These are phyloP conservation scores for Alternaria brassicae DNA, from an alignment of 2,329 filamentous ascomycete species.

Conservation along the genomic window DNA sequence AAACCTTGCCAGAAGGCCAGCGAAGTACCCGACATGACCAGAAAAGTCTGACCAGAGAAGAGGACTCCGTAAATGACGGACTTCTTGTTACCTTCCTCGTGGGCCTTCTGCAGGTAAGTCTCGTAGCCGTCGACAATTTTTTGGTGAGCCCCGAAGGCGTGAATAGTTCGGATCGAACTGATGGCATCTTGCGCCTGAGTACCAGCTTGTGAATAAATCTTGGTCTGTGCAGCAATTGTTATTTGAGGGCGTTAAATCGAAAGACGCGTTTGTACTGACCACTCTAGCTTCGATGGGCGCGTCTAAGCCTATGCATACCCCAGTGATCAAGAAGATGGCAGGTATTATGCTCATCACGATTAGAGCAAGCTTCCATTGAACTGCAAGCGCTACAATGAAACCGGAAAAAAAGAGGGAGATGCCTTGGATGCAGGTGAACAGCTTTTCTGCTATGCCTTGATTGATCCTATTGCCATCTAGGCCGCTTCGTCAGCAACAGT, in stretches of 20 bases:
- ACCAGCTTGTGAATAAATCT: conserved; percentile 12
- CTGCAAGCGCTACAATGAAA: conserved; percentile 90
- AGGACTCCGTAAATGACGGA: conserved; percentile 62
- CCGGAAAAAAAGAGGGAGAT: conserved; percentile 70
- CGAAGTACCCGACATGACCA: conserved; percentile 69
- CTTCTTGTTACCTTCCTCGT: conserved; percentile 63
- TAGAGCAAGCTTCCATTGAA: conserved; percentile 89
- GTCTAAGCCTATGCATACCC: conserved; percentile 17
- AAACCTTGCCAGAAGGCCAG: conserved; percentile 71
- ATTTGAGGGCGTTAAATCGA: not conserved
- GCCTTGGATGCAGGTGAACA: conserved; percentile 53
- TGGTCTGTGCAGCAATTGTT: conserved; percentile 3
- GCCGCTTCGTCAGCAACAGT: not conserved
- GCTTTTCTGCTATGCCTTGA: conserved; percentile 35
- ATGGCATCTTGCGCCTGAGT: not conserved
- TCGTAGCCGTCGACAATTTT: conserved; percentile 66
- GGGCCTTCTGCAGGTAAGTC: conserved; percentile 57
- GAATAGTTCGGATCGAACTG: conserved; percentile 51
- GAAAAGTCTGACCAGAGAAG: conserved; percentile 68
- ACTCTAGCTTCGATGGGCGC: conserved; percentile 23
- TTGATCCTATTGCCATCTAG: conserved; percentile 23
- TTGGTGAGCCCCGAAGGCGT: conserved; percentile 65
- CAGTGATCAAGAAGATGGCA: conserved; percentile 31
- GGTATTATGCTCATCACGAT: conserved; percentile 65
- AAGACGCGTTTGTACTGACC: conserved; percentile 6